Evolutionary conservation across 441 rosid genomes (phyloP).

Genomic region (Syzygium syzygioides): DNA sequence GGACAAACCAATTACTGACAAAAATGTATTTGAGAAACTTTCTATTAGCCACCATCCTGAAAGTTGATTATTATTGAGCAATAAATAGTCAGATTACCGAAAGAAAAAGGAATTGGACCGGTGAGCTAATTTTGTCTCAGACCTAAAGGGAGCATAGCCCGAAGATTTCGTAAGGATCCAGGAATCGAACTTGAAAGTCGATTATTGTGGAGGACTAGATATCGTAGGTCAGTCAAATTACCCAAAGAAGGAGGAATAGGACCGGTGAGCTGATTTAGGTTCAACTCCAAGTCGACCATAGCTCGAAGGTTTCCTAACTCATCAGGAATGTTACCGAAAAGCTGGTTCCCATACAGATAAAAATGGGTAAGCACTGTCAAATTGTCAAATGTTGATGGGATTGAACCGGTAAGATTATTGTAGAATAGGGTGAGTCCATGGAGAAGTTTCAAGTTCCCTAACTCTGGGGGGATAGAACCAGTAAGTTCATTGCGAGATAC

Average conservation of each 20-base stretch:
- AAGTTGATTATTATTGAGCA: not conserved
- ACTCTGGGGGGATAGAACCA: constrained; percentile 19
- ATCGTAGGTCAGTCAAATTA: not conserved
- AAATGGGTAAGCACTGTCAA: too few species aligned
- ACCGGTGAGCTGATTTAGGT: not conserved
- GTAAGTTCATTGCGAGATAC: constrained; percentile 13
- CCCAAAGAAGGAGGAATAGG: not conserved
- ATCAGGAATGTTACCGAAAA: too few species aligned
- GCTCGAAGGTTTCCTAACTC: not conserved
- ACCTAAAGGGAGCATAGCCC: not conserved
- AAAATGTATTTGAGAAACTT: not conserved
- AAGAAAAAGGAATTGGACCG: not conserved
- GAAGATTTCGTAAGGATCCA: not conserved
- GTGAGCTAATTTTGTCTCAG: not conserved
- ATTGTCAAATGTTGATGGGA: too few species aligned
- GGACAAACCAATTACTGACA: not conserved
- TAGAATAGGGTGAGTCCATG: not conserved
- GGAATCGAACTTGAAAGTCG: not conserved
- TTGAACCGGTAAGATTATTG: not conserved
- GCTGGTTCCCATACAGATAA: too few species aligned
- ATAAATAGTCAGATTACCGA: not conserved
- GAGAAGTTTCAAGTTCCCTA: constrained; percentile 15
- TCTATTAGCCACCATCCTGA: not conserved
- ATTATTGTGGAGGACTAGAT: fast-evolving
- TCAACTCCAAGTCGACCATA: not conserved